These are phyloP conservation scores for Stemphylium lycopersici DNA, from an alignment of 2,329 filamentous ascomycete genomes.

Conservation along the genomic window DNA sequence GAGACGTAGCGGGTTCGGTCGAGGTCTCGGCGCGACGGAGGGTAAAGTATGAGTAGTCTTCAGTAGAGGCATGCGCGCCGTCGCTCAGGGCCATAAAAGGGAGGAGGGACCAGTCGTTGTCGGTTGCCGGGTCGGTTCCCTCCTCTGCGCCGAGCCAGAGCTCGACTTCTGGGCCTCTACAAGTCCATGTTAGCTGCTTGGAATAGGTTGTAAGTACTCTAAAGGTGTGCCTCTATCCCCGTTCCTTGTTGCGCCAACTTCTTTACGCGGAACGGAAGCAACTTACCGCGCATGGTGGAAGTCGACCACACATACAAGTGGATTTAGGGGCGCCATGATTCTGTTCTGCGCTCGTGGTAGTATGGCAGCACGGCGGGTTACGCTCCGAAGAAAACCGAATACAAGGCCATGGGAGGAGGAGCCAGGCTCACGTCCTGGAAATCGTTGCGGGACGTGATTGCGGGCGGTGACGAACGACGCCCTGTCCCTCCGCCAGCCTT, in stretches of 20 bases:
- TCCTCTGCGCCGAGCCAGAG: slow-evolving; percentile 82
- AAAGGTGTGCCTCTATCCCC: not conserved
- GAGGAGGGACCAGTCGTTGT: slow-evolving; percentile 88
- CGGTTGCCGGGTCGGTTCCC: slow-evolving; percentile 75
- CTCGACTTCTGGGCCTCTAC: slow-evolving; percentile 88
- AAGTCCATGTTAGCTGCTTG: not conserved
- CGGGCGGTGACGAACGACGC: slow-evolving; percentile 31
- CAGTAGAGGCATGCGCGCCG: slow-evolving; percentile 87
- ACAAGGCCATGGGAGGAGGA: slow-evolving; percentile 4
- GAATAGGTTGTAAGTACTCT: not conserved
- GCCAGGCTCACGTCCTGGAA: slow-evolving; percentile 24
- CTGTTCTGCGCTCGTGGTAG: slow-evolving; percentile 19
- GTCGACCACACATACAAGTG: slow-evolving; percentile 58
- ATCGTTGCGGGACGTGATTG: slow-evolving; percentile 24
- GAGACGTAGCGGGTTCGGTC: slow-evolving; percentile 69
- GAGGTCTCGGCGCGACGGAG: slow-evolving; percentile 65
- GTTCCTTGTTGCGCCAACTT: not conserved
- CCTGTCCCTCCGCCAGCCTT: slow-evolving; percentile 25
- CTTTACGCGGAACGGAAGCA: not conserved
- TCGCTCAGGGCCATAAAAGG: slow-evolving; percentile 98
- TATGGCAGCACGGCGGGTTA: slow-evolving; percentile 6
- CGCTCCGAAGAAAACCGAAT: not conserved
- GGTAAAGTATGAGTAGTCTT: slow-evolving; percentile 99
- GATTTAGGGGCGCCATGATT: slow-evolving; percentile 48
- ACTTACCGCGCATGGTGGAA: slow-evolving; percentile 59